Evolutionary conservation across 2,329 filamentous ascomycete genomes (phyloP), one percentile per base, ranked within the genome.

Genomic region (Fusarium foetens): DNA sequence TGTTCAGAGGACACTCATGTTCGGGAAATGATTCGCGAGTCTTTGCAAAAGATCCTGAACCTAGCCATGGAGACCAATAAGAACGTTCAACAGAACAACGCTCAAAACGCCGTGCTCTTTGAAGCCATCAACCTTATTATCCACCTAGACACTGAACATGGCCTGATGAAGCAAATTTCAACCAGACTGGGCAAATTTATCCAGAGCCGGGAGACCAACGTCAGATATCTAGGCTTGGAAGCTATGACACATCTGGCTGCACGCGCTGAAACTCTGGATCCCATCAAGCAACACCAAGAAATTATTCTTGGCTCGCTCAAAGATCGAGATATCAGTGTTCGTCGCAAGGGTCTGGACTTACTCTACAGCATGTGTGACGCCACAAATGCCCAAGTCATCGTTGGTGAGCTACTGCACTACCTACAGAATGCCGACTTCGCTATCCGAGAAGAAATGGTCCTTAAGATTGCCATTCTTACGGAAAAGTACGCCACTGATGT

Each of bases 301-400:
- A 95, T 98, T 68, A 99, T 99, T 76, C 90, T 99, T 48, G 94
- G 94, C 36, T 98, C 96, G 1, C 86, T 99, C 46, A 94, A 96
- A 79, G 96, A 99, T 80, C 89, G 96, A 66, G 96, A 99, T 81
- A 99, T 99, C 77, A 98, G 95, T 79, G 96, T 99, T 49, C 91
- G 97, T 68, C 90, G 96, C 75, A 98, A 99, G 83, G 96, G 95
- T 66, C 88, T 99, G 52, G 97, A 99, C 83, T 85, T 99, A 62
- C 88, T 99, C 38, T 99, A 99, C 88, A 99, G 96, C 89, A 99
- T 99, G 96, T 99, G 97, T 81, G 96, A 99, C 82, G 90, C 93
- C 38, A 92, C 92, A n/a, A 99, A 99, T 81, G 94, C 96, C 12
- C 93, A 94, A 72, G 91, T 94, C 14, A 97, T 99, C 74, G 96